Percentiles rank a stretch among this genome's conserved stretches.
Conservation (phyloP, 805 yeast species). For the Hanseniaspora valbyensis region DNA sequence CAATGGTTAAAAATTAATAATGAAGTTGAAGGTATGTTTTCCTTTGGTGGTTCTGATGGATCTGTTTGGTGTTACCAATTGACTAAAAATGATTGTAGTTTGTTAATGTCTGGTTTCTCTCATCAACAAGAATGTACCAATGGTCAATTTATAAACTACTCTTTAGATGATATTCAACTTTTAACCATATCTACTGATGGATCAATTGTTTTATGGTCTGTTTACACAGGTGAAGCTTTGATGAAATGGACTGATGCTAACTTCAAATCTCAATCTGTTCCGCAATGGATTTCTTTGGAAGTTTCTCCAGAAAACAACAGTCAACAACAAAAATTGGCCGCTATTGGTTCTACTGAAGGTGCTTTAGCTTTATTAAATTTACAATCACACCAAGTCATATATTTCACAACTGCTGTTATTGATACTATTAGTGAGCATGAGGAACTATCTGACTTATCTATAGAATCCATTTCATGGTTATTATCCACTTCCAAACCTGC, state of each 20-base stretch:
- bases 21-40: conserved; percentile 56
- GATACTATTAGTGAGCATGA: conserved; percentile 47
- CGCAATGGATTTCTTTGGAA: conserved; percentile 75
- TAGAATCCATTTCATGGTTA: conserved; percentile 79
- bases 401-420: conserved; percentile 46
- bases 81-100: conserved; percentile 49
- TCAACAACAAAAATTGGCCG: conserved; percentile 36
- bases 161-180: conserved; percentile 47
- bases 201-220: conserved; percentile 78
- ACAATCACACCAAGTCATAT: conserved; percentile 61
- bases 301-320: conserved; percentile 36
- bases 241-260: conserved; percentile 57
- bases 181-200: conserved; percentile 80
- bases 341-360: conserved; percentile 76
- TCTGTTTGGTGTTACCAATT: conserved; percentile 88
- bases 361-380: conserved; percentile 66
- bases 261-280: conserved; percentile 58
- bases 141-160: conserved; percentile 60
- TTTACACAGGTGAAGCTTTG: conserved; percentile 58
- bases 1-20: conserved; percentile 80
- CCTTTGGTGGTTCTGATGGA: conserved; percentile 87
- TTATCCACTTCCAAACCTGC: conserved; percentile 34
- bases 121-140: conserved; percentile 73
- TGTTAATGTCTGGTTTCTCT: conserved; percentile 65
- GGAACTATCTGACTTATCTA: conserved; percentile 47